Evolutionary conservation across 371 early-diverging fungal genomes (phyloP), one percentile per base, ranked within the genome.

Genomic region (Dinochytrium kinnereticum): DNA sequence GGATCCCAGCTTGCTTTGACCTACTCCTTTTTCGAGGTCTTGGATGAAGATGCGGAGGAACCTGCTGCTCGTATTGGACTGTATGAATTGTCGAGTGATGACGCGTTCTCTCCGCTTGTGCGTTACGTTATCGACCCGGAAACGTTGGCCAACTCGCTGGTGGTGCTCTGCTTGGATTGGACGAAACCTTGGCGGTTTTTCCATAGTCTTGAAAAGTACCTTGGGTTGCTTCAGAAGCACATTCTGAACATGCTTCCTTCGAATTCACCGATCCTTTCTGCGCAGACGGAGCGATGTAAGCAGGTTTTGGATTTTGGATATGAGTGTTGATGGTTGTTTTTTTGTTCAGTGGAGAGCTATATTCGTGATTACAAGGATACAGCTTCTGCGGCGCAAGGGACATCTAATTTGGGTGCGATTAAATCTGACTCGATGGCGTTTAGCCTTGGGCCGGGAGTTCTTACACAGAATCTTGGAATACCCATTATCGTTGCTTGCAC

Each of bases 101-200:
- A 87, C 17, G 87, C 90, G 68, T 94, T 93, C 69, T 85, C 90
- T 69, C 88, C 91, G 44, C 83, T 96, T 68, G 80, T 96, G 28
- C 87, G 87, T 68, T 91, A 92, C 74, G 92, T 92, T n/a, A 80
- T 95, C 61, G 88, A 87, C 71, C 80, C 88, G 26, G 85, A 89
- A 33, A 88, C 91, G 7, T 79, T 94, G 50, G 76, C 86, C 0
- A 89, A 90, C 77, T 83, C 92, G 1, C 82, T 90, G 15, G 91
- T 92, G 0, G 82, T 96, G 15, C 85, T 97, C 53, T 91, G 91
- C 49, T 82, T 98, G 66, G 97, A 96, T 80, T 98, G 98, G 98
- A 87, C 91, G 39, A 87, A 87, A 79, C 98, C 98, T 24, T 96
- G 96, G 95, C 83, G 81, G 49, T 96, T 96, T 80, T 76, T 96